Conservation (phyloP, 2,329 filamentous ascomycete species). For the Ciborinia camelliae region DNA sequence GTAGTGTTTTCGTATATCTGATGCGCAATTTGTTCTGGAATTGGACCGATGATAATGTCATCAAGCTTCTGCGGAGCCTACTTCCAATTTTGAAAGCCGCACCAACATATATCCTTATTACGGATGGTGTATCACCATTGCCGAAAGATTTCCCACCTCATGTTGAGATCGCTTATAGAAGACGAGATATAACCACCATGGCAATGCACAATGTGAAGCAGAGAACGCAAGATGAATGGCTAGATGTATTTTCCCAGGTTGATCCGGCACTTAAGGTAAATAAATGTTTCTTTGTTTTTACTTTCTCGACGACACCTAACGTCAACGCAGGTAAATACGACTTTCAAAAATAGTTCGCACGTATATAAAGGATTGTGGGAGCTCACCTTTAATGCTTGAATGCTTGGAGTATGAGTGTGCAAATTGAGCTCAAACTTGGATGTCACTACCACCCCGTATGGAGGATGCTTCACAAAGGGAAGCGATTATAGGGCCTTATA, state of each 20-base stretch:
- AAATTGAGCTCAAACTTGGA: too few relatives aligned
- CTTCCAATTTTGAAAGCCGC: not conserved
- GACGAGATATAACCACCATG: slow-evolving; percentile 6
- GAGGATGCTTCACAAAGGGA: too few relatives aligned
- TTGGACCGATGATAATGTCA: not conserved
- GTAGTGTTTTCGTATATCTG: not conserved
- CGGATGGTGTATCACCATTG: not conserved
- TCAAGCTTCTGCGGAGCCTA: not conserved
- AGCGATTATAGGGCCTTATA: too few relatives aligned
- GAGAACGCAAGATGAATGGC: not conserved
- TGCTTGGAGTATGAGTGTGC: too few relatives aligned
- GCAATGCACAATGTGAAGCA: slow-evolving; percentile 1
- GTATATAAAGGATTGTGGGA: not conserved
- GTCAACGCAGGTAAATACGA: not conserved
- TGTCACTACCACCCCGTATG: too few relatives aligned
- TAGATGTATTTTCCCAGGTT: not conserved
- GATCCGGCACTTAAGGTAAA: not conserved
- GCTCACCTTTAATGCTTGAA: not conserved
- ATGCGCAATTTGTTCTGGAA: slow-evolving; percentile 3
- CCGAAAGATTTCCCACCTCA: not conserved
- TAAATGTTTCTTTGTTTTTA: not conserved
- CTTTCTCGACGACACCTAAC: not conserved
- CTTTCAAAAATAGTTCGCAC: not conserved
- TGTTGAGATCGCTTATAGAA: not conserved
- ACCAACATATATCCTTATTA: not conserved